Percentiles rank a stretch among this genome's conserved stretches.
Evolutionary conservation across 2,329 filamentous ascomycete genomes (phyloP).

Genomic region (Thelonectria discophora): DNA sequence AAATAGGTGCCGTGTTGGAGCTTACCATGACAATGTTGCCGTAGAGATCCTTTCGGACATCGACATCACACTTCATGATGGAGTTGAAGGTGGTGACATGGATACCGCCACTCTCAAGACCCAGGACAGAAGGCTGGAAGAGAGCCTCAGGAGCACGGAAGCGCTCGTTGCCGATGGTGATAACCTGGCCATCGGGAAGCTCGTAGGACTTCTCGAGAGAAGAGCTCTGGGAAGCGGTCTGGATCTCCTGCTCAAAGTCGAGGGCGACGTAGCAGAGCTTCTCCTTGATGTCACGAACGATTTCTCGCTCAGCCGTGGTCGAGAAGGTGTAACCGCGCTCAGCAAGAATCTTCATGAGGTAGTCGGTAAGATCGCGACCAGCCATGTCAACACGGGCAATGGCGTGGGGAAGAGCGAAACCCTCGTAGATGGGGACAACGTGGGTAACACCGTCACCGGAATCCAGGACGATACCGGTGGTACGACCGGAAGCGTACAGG

Average conservation of each 20-base stretch:
- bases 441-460: conserved; percentile 99
- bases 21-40: conserved; percentile 99
- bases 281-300: conserved; percentile 99
- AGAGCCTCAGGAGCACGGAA: conserved; percentile 99
- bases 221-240: conserved; percentile 98
- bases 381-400: conserved; percentile 99
- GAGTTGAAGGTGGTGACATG: conserved; percentile 99
- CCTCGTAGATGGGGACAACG: conserved; percentile 99
- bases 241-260: conserved; percentile 99
- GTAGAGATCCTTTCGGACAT: conserved; percentile 99
- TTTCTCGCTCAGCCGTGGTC: conserved; percentile 99
- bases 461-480: conserved; percentile 99
- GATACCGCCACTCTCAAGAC: conserved; percentile 98
- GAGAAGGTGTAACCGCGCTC: conserved; percentile 99
- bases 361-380: conserved; percentile 99
- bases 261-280: conserved; percentile 99
- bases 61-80: conserved; percentile 99
- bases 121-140: conserved; percentile 98
- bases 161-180: conserved; percentile 99
- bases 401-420: conserved; percentile 99
- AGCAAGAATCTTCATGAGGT: conserved; percentile 99
- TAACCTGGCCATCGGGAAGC: conserved; percentile 99
- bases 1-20: conserved; percentile 36
- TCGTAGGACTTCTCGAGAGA: conserved; percentile 99
- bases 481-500: conserved; percentile 99